Evolutionary conservation across 441 rosid genomes (phyloP).

Genomic region (Brassica balearica): DNA sequence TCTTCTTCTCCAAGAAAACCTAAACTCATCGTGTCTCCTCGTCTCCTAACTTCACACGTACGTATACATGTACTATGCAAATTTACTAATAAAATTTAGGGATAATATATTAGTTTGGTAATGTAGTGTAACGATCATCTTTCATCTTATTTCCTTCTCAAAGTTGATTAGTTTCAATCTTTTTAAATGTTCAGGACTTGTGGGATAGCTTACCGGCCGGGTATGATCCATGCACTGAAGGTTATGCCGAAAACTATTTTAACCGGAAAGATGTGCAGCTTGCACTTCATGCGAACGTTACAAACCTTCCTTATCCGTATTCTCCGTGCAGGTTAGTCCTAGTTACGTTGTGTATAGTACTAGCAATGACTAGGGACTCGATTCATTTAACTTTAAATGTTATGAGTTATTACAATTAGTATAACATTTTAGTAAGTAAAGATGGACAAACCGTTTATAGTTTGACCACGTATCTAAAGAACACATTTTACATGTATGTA

Average conservation of each 20-base stretch:
- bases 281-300: slow-evolving; percentile 65
- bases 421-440: slow-evolving; percentile 15
- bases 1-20: slow-evolving; percentile 31
- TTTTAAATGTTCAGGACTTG: slow-evolving; percentile 45
- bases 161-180: neutral
- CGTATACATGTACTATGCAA: slow-evolving; percentile 16
- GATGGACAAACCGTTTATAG: neutral
- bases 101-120: neutral
- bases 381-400: neutral
- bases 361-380: neutral
- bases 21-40: slow-evolving; percentile 47
- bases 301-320: slow-evolving; percentile 61
- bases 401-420: neutral
- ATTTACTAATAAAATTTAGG: neutral
- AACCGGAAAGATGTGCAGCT: slow-evolving; percentile 60
- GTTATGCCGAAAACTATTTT: slow-evolving; percentile 50
- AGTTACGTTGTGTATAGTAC: neutral
- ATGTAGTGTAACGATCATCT: neutral
- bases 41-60: slow-evolving; percentile 51
- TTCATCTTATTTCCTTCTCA: no score
- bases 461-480: neutral
- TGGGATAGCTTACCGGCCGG: slow-evolving; percentile 58
- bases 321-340: slow-evolving; percentile 63
- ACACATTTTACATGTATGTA: neutral
- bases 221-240: slow-evolving; percentile 62